Evolutionary conservation across 108 stramenopile species (phyloP), one percentile per base, ranked within the genome.

Genomic region (Epipyxis sp.): DNA sequence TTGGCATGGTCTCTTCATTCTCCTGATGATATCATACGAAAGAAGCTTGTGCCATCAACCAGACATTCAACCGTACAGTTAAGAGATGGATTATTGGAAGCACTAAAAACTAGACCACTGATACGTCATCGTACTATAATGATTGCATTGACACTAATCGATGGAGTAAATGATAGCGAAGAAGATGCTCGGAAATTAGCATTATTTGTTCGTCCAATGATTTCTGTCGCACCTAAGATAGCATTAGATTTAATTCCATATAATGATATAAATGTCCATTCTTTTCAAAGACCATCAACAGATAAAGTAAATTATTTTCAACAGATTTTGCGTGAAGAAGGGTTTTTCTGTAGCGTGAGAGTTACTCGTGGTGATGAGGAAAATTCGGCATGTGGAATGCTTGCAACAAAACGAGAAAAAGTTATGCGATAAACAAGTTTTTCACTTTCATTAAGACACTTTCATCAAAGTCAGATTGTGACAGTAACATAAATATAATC

Each of bases 321-420:
- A 34, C 37, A 58, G 1, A 32, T 1, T 16, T 2, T 76, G 13
- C 30, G 41, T 0, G 45, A 46, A 6, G 0, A 10, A 30, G 76
- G 58, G 10, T 32, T 2, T 13, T 82, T 81, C 32, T 77, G 82
- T 54, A 81, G 82, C 77, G 82, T 92, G 16, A 89, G 94, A 65
- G 77, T 86, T 6, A 88, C 91, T 44, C 80, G 94, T 59, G 94
- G 94, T 6, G 93, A 94, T 59, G 90, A 91, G 42, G 86, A 94
- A 65, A 88, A 79, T 41, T 89, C 93, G 20, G 93, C 93, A 0
- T 94, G 93, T 86, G 93, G 93, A 32, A 65, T 65, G 61, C 61
- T 65, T 29, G 61, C 61, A 13, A 65, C 61, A 37, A 57, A 57
- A 25, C 54, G 54, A 57, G n/a, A n/a, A n/a, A n/a, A n/a, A n/a